Percentiles rank a stretch among this genome's conserved stretches.
These are phyloP conservation scores for Anacardium occidentale DNA, from an alignment of 345 rosid species.

Conservation along the genomic window DNA sequence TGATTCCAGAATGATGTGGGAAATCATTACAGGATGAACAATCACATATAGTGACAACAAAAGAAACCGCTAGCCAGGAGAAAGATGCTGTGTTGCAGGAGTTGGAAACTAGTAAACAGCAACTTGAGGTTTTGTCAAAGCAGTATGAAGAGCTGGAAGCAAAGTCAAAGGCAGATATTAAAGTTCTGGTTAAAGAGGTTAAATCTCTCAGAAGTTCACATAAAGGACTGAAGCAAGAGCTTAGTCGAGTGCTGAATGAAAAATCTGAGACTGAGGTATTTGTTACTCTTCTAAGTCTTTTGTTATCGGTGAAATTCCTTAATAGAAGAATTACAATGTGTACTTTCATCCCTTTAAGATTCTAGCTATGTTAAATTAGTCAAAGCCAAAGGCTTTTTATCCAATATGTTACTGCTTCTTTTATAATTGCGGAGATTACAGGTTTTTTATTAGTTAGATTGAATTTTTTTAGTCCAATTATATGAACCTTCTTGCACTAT, in stretches of 20 bases:
- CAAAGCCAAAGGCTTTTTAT: not conserved
- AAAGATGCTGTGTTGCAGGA: slow-evolving; percentile 47
- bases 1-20: slow-evolving; percentile 1
- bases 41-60: slow-evolving; percentile 35
- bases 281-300: slow-evolving; percentile 18
- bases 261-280: slow-evolving; percentile 76
- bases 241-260: slow-evolving; percentile 50
- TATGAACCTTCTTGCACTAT: not conserved
- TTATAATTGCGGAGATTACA: not conserved
- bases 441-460: not conserved
- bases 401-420: not conserved
- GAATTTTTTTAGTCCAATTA: not conserved
- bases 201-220: slow-evolving; percentile 80
- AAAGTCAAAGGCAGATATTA: slow-evolving; percentile 91
- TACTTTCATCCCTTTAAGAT: not conserved
- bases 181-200: slow-evolving; percentile 92
- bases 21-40: slow-evolving; percentile 55
- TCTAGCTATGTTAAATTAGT: slow-evolving; percentile 12
- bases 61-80: slow-evolving; percentile 38
- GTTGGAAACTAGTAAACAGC: slow-evolving; percentile 67
- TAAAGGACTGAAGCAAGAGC: slow-evolving; percentile 62
- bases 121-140: slow-evolving; percentile 58
- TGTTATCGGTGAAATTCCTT: slow-evolving; percentile 4
- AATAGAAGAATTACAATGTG: not conserved
- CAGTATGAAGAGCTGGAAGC: slow-evolving; percentile 76